Base-by-base conservation (phyloP, 2,329 filamentous ascomycete species). In the Venturia effusa region DNA sequence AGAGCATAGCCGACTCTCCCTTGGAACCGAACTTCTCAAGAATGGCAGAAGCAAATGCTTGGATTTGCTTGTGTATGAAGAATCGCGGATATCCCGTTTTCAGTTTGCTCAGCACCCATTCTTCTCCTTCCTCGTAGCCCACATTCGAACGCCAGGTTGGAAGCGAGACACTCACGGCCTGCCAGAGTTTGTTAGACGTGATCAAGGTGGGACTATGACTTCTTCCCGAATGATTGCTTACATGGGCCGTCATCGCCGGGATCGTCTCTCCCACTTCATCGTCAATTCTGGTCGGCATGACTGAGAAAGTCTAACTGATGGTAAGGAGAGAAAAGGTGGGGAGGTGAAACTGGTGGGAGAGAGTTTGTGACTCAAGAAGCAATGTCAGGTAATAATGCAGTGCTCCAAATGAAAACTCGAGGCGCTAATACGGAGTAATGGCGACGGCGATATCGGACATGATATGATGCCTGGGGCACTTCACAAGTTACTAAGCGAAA, bases 81-180 rank as follows among this genome's bases (percentile, higher is more conserved):
- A 97, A 99, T 87, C 89, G 84, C 66, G 94, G 94, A 75, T 99
- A 99, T 41, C 94, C 94, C 55, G 89, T 95, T 68, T 84, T 82
- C 92, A 99, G 88, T 72, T 87, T 88, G 67, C 82, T 83, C 22
- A 94, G 68, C n/a, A 99, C 90, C 88, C 90, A 94, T 64, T 87
- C 80, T 73, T 95, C 83, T 61, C 92, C 93, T 75, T 99, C 92
- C 75, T 99, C 94, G 72, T 99, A 99, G 48, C 86, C 93, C 45
- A 99, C 81, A 71, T 96, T 97, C 68, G 92, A 82, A 68, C 82
- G 83, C 94, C 94, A 99, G 77, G 92, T 95, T 45, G 94, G 94
- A 32, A 99, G 80, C 19, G 94, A 97, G 51, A 97, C 93, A 74
- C 93, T 97, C 68, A 97, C 90, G 68, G 93, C 94, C 92, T 97